Conservation (phyloP, 192 early-diverging fungal genomes). For the Podila clonocystis region DNA sequence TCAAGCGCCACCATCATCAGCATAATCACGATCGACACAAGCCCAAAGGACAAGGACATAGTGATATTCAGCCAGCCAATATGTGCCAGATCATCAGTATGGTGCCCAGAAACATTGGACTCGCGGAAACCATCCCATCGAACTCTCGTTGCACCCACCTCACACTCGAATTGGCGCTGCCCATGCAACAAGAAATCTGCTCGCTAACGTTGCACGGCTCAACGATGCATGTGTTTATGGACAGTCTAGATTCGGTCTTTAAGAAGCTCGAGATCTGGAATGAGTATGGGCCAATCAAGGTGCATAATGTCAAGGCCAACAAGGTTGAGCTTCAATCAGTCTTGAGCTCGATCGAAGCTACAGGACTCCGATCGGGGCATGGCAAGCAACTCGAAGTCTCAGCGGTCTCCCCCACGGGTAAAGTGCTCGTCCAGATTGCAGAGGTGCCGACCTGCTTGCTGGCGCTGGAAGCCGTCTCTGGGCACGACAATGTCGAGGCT, state of each 20-base stretch:
- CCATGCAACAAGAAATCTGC: neutral
- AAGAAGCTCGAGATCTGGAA: slow-evolving; percentile 5
- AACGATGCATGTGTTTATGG: slow-evolving; percentile 2
- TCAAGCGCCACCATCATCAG: neutral
- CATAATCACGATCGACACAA: neutral
- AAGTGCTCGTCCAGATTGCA: neutral
- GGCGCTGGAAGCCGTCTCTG: neutral
- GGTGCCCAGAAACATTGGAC: neutral
- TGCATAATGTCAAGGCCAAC: neutral
- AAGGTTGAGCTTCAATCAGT: neutral
- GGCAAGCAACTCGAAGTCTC: slow-evolving; percentile 3
- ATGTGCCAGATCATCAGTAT: neutral
- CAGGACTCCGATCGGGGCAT: neutral
- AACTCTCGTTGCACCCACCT: neutral
- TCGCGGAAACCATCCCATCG: neutral
- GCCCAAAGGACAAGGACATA: neutral
- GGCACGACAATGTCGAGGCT: neutral
- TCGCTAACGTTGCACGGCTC: slow-evolving; percentile 2
- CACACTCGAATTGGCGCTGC: neutral
- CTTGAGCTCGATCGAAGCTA: slow-evolving; percentile 3
- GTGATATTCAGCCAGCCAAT: neutral
- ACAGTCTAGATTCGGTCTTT: neutral
- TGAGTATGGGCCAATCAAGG: slow-evolving; percentile 1
- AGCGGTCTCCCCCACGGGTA: slow-evolving; percentile 5
- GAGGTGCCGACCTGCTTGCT: neutral